Conservation (phyloP, 495 filamentous ascomycete species). For the Penicillium soppii region DNA sequence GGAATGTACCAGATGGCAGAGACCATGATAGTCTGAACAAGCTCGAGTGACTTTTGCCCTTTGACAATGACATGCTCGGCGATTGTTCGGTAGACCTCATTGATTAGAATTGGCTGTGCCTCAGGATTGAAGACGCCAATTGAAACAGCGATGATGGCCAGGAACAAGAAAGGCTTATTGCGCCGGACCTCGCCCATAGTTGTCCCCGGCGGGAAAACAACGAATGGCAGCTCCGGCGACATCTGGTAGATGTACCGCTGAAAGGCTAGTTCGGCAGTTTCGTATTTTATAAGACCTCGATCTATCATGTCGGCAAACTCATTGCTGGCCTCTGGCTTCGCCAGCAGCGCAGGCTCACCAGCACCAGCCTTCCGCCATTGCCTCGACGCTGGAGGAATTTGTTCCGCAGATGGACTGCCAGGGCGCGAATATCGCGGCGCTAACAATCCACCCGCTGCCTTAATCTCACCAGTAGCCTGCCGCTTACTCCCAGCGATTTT, state of each 20-base stretch:
- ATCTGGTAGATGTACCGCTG: conserved; percentile 67
- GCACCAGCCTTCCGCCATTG: conserved; percentile 16
- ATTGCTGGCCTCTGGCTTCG: conserved; percentile 15
- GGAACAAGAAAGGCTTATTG: conserved; percentile 75
- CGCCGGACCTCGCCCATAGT: conserved; percentile 66
- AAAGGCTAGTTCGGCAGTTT: conserved; percentile 65
- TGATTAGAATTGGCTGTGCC: conserved; percentile 59
- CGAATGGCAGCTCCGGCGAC: conserved; percentile 69
- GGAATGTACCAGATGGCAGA: conserved; percentile 78
- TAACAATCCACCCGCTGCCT: conserved; percentile 13
- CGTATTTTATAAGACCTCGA: conserved; percentile 61
- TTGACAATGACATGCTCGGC: conserved; percentile 72
- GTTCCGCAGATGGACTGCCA: conserved; percentile 27
- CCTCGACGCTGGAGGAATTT: conserved; percentile 11
- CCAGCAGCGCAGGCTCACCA: conserved; percentile 8
- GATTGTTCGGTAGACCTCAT: conserved; percentile 69
- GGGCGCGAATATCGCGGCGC: conserved; percentile 19
- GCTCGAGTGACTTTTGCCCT: conserved; percentile 80
- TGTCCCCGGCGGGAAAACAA: conserved; percentile 69
- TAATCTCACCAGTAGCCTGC: conserved; percentile 23
- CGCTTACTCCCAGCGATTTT: conserved; percentile 23
- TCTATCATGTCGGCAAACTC: conserved; percentile 68
- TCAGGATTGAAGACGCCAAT: conserved; percentile 61
- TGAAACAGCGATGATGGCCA: conserved; percentile 70
- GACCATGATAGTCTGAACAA: conserved; percentile 79